Evolutionary conservation across 2,329 filamentous ascomycete species (phyloP), one percentile per base, ranked within the genome.

Genomic region (Botrytis tulipae): DNA sequence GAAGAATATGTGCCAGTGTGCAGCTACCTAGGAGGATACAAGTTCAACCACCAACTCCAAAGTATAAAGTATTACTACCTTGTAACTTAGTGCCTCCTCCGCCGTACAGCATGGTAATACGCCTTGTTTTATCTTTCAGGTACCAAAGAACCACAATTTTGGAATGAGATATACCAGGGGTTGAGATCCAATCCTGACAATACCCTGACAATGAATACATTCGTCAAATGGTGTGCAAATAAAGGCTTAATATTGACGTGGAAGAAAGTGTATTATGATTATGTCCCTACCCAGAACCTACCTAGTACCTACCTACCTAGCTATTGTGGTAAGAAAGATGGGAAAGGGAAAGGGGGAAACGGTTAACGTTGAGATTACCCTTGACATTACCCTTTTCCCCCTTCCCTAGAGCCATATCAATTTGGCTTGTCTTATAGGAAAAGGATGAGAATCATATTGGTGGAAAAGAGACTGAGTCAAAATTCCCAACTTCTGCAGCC

Each of bases 61-160:
- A 57, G 51, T 57, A 29, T 57, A 57, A 57, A 57, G 29, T 57
- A 29, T 18, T 29, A 4, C 51, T 1, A 16, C 51, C 51, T 18
- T 29, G 51, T 18, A 16, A 29, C 51, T 57, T 29, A 32, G 29
- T 12, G 51, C 51, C n/a, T 29, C 8, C 22, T 61, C 22, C 59
- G 8, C 59, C 59, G 35, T 63, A 22, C 60, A 44, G 37, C 37
- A 42, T 42, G 37, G 60, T 63, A 20, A 63, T 63, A 63, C 60
- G 60, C 60, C 60, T 63, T 63, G 60, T 67, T 67, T 67, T 51
- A 67, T 51, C 65, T 20, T 54, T 22, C 65, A 51, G 22, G 65
- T 54, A 68, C 35, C 46, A 40, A 48, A 57, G 65, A 68, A 68
- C 65, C 65, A 68, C 65, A 68, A 68, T 68, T 68, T 54, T 42